Conservation (phyloP, 2,329 filamentous ascomycete species). For the Venturia effusa region DNA sequence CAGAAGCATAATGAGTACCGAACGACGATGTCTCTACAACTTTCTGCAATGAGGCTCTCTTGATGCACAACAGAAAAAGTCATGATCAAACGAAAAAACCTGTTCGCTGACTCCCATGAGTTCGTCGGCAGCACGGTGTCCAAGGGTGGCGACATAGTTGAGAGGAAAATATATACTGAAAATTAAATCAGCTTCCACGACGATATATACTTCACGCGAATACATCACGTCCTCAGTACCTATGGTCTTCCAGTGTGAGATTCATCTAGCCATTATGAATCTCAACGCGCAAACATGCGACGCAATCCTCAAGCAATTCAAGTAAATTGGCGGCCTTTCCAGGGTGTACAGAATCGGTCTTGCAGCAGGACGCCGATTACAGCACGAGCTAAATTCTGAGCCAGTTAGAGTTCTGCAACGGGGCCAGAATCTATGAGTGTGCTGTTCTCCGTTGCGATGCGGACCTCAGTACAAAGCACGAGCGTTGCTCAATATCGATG, state of each 20-base stretch:
- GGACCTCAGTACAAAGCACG: neutral
- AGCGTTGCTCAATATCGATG: neutral
- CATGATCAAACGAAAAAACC: neutral
- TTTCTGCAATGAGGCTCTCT: too few relatives aligned
- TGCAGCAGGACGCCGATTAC: neutral
- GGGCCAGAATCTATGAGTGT: neutral
- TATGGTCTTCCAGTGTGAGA: neutral
- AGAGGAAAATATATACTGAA: neutral
- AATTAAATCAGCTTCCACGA: neutral
- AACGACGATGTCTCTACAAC: too few relatives aligned
- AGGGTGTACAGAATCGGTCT: neutral
- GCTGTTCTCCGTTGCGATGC: neutral
- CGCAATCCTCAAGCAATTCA: neutral
- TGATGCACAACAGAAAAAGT: neutral
- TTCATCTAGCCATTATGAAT: neutral
- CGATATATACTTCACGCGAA: neutral
- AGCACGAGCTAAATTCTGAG: neutral
- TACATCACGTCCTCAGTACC: neutral
- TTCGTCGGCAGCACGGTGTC: neutral
- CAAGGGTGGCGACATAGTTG: neutral
- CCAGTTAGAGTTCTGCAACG: neutral
- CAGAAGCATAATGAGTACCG: too few relatives aligned
- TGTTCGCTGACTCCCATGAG: neutral
- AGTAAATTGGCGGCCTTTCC: neutral
- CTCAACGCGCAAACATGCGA: neutral